Conservation (phyloP, 768 basidiomycete species). For the Termitomyces sp. region DNA sequence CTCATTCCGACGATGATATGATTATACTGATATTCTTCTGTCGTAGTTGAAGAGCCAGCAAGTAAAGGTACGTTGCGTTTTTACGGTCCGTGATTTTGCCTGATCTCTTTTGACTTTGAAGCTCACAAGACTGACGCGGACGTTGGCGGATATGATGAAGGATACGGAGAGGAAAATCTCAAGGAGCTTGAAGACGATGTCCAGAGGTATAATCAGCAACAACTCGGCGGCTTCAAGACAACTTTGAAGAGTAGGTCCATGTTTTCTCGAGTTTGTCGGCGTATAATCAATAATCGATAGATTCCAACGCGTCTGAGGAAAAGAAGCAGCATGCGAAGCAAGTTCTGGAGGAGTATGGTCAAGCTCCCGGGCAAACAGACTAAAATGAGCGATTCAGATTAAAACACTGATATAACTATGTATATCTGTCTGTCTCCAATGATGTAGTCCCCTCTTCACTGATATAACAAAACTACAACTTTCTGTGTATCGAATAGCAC, state of each 20-base stretch:
- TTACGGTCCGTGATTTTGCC: fast-evolving
- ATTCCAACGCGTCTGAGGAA: not conserved
- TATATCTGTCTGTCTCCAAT: too few species aligned
- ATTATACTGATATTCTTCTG: not conserved
- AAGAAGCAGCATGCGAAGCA: not conserved
- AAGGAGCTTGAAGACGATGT: not conserved
- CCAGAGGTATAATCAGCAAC: not conserved
- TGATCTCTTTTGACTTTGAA: not conserved
- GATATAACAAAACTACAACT: too few species aligned
- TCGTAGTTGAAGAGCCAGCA: not conserved
- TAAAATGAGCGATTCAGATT: too few species aligned
- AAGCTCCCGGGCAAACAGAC: not conserved
- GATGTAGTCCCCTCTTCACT: too few species aligned
- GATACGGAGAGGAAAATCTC: not conserved
- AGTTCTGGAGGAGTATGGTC: not conserved
- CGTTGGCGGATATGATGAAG: not conserved
- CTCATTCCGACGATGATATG: not conserved
- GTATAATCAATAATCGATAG: not conserved
- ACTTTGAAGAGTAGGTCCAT: not conserved
- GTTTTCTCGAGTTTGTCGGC: too few species aligned
- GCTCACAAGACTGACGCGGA: not conserved
- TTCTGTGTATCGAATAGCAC: too few species aligned
- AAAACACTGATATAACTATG: too few species aligned
- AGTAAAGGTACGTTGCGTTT: not conserved
- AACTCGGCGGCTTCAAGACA: not conserved